Conservation (phyloP, 75 land plant species). For the Larix kaempferi region DNA sequence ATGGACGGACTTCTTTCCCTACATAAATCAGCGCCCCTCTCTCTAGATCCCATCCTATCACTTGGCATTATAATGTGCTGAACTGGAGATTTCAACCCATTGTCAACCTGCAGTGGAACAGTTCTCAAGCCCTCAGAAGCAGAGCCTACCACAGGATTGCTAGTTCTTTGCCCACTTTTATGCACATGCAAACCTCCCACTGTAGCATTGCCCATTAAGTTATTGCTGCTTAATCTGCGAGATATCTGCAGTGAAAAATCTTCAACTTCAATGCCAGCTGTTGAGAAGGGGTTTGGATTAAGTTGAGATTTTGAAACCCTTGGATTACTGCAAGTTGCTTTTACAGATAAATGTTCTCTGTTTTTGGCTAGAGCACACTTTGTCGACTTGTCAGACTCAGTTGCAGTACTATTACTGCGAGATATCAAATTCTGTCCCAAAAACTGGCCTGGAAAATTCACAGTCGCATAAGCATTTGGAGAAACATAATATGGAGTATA, state of each 20-base stretch:
- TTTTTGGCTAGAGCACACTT: neutral
- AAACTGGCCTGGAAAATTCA: constrained; percentile 8
- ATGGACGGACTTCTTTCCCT: neutral
- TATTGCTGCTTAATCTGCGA: neutral
- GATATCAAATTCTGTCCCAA: constrained; percentile 8
- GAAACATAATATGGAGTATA: constrained; percentile 12
- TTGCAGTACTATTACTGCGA: constrained; percentile 4
- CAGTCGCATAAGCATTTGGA: neutral
- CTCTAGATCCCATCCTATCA: neutral
- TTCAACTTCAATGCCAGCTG: neutral
- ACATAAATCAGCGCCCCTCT: neutral
- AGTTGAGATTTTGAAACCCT: neutral
- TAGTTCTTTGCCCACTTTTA: neutral
- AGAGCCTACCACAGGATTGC: neutral
- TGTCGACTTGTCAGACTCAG: constrained; percentile 3
- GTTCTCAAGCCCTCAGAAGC: neutral
- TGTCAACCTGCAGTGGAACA: neutral
- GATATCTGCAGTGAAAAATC: neutral
- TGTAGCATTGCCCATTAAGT: neutral
- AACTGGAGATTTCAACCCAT: neutral
- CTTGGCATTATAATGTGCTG: neutral
- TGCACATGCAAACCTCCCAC: neutral
- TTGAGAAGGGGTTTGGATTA: constrained; percentile 1
- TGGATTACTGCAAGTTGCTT: neutral
- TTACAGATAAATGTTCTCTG: neutral